Percentiles rank a stretch among this genome's conserved stretches.
phyloP scores from a whole-genome alignment of 2,329 filamentous ascomycete species.

The Aspergillus sp. region DNA sequence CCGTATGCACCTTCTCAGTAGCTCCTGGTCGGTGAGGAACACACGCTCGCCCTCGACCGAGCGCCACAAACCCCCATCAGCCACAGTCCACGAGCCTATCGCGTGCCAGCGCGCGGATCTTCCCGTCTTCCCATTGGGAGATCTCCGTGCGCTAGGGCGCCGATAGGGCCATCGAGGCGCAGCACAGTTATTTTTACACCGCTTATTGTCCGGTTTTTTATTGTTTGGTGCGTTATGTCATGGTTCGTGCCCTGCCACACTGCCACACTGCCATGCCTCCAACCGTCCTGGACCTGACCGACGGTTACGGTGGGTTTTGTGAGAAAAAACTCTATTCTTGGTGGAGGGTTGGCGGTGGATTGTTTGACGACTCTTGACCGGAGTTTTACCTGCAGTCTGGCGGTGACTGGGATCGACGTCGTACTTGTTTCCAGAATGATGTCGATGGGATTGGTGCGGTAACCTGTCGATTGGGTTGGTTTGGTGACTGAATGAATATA shows the following conservation, averaged over 20 bases:
- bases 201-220: conserved; percentile 10
- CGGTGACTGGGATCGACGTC: neutral
- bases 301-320: conserved; percentile 11
- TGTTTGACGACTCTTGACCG: conserved; percentile 10
- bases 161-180: conserved; percentile 16
- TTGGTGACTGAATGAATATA: no score
- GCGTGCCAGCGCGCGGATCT: conserved; percentile 17
- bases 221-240: conserved; percentile 4
- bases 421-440: neutral
- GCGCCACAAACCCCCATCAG: conserved; percentile 20
- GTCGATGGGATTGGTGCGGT: neutral
- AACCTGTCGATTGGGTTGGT: neutral
- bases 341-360: conserved; percentile 7
- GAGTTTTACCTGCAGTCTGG: neutral
- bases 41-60: conserved; percentile 2
- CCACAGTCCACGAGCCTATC: conserved; percentile 19
- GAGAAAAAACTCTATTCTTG: conserved; percentile 11
- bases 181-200: conserved; percentile 21
- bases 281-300: conserved; percentile 12
- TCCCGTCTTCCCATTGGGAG: conserved; percentile 18
- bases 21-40: conserved; percentile 18
- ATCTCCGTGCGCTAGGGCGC: conserved; percentile 9
- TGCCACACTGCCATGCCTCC: no score
- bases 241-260: neutral
- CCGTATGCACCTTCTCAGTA: no score